Base-by-base conservation (phyloP, 495 filamentous ascomycete genomes). In the Aspergillus steynii region DNA sequence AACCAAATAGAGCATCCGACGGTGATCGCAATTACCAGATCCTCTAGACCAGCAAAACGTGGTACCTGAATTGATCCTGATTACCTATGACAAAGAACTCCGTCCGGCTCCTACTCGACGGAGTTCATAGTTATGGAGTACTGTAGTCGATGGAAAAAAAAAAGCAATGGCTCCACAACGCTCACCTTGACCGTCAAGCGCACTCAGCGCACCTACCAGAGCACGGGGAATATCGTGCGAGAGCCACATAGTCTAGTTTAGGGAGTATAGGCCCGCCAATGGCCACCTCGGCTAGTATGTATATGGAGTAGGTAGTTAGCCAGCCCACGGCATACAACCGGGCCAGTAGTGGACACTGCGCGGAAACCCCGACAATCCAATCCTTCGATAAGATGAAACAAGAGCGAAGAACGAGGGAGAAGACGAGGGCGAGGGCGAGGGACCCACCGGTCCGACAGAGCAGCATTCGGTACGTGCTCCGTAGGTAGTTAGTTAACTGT, bases 341-440 rank as follows among this genome's bases (percentile, higher is more conserved):
- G 37, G 37, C 37, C 37, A 20, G 20, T 20, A 20, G 20, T 20
- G 20, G 20, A 20, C 20, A 20, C 20, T 20, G 20, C 20, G 20
- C 20, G 20, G 20, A 20, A 20, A 42, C 37, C 37, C 9, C 10
- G 37, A 4, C 9, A 15, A 55, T 28, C 9, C 9, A 15, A 55
- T 28, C 51, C 50, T 50, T 53, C 50, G 58, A 65, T 58, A 61
- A 65, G 49, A 61, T 61, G 62, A 65, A 65, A 65, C 62, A 65
- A 15, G 37, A 42, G 10, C 20, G 20, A 20, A 20, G 20, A 20
- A 20, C 20, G 20, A 20, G 20, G 20, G 20, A 20, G 20, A 20
- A 20, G 34, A 37, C 2, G 34, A 12, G 34, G 45, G 20, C 34
- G n/a, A n/a, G 14, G 47, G 14, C 50, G 32, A 26, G 28, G n/a